These are phyloP conservation scores for Rosa hybrid DNA, from an alignment of 331 rosid species.

Conservation along the genomic window DNA sequence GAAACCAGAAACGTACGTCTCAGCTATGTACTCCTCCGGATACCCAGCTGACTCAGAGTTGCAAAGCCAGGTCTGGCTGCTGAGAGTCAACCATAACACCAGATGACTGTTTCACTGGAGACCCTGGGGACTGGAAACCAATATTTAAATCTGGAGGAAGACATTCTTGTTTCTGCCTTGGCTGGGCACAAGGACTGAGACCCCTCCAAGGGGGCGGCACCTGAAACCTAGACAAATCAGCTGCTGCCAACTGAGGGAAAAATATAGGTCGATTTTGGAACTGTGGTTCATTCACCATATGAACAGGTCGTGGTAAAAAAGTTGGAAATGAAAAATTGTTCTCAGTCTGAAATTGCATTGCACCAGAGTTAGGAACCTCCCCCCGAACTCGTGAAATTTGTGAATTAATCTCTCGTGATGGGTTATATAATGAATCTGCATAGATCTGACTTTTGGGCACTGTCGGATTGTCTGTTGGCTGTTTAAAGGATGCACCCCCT, in stretches of 20 bases:
- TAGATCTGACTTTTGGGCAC: constrained; percentile 55
- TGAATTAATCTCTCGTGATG: constrained; percentile 55
- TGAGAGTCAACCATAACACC: constrained; percentile 76
- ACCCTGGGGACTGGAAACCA: constrained; percentile 84
- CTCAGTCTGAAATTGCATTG: constrained; percentile 58
- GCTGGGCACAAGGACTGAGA: constrained; percentile 57
- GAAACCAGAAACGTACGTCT: neutral
- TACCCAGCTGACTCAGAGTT: constrained; percentile 45
- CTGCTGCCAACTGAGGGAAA: constrained; percentile 55
- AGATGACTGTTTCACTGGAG: constrained; percentile 80
- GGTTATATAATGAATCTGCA: constrained; percentile 65
- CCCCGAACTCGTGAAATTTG: constrained; percentile 52
- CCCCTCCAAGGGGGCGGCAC: constrained; percentile 69
- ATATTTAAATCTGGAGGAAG: constrained; percentile 91
- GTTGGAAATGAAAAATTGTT: constrained; percentile 58
- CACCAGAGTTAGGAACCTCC: constrained; percentile 55
- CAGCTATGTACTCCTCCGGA: constrained; percentile 6
- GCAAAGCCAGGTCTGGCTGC: constrained; percentile 97
- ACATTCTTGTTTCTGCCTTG: constrained; percentile 66
- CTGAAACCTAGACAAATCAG: constrained; percentile 70
- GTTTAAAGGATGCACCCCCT: constrained; percentile 76
- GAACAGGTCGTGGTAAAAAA: constrained; percentile 48
- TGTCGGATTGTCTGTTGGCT: constrained; percentile 46
- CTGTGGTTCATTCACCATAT: constrained; percentile 42
- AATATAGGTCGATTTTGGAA: constrained; percentile 50